Conservation (phyloP, 108 stramenopile genomes). For the Pseudonitzschia multiseries region DNA sequence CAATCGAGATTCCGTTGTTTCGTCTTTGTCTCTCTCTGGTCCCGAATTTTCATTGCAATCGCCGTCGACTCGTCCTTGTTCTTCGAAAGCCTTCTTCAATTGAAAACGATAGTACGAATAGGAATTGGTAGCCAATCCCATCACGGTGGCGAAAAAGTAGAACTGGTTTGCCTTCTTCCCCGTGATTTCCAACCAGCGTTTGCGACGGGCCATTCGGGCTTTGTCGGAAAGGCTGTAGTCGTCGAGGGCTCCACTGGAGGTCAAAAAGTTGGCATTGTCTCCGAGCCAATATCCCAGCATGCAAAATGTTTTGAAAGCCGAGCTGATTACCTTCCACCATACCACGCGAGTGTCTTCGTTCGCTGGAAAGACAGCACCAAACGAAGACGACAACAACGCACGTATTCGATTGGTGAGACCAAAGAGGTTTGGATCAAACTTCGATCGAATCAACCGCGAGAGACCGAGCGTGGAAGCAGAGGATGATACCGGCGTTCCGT, state of each 20-base stretch:
- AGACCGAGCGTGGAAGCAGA: neutral
- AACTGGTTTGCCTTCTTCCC: slow-evolving; percentile 54
- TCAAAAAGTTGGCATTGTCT: slow-evolving; percentile 74
- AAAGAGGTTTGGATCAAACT: neutral
- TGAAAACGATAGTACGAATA: slow-evolving; percentile 31
- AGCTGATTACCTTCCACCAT: slow-evolving; percentile 54
- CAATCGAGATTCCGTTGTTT: neutral
- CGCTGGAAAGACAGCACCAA: neutral
- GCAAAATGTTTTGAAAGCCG: slow-evolving; percentile 62
- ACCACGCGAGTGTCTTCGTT: slow-evolving; percentile 24
- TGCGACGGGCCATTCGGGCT: slow-evolving; percentile 26
- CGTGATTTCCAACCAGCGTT: slow-evolving; percentile 21
- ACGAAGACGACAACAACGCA: slow-evolving; percentile 10
- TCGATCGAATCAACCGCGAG: neutral
- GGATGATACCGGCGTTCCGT: neutral
- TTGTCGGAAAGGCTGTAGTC: slow-evolving; percentile 23
- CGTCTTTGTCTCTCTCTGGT: slow-evolving; percentile 13
- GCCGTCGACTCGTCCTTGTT: neutral
- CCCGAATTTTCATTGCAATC: slow-evolving; percentile 24
- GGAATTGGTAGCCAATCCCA: slow-evolving; percentile 55
- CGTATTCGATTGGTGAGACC: neutral
- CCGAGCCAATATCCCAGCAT: slow-evolving; percentile 76
- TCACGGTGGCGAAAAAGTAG: slow-evolving; percentile 68
- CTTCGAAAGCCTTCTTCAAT: neutral
- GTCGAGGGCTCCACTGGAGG: slow-evolving; percentile 62